Conservation (phyloP, 306 rosid species). For the Cicer judaicum region DNA sequence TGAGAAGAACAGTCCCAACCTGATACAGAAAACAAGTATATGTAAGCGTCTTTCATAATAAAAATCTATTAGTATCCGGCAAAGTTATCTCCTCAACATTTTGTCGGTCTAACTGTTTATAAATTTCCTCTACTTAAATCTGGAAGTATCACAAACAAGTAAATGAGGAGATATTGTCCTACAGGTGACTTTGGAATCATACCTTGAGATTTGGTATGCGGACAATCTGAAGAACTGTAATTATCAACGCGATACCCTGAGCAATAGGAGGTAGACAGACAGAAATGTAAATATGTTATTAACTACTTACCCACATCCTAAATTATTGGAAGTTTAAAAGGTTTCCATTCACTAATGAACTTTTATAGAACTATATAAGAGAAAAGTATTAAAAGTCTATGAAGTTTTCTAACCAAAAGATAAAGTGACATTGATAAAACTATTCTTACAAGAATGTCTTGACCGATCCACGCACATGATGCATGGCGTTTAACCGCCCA, state of each 20-base stretch:
- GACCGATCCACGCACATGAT: conserved; percentile 91
- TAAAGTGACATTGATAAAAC: conserved; percentile 30
- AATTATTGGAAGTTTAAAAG: conserved; percentile 12
- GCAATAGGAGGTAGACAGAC: neutral
- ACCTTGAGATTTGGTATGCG: conserved; percentile 99
- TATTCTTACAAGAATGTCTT: conserved; percentile 91
- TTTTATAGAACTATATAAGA: conserved; percentile 1
- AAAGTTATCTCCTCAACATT: conserved; percentile 26
- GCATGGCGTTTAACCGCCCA: conserved; percentile 77
- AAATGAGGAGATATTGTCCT: conserved; percentile 16
- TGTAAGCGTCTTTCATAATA: conserved; percentile 1
- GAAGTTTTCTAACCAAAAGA: conserved; percentile 24
- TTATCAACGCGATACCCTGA: conserved; percentile 73
- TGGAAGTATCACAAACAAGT: conserved; percentile 6
- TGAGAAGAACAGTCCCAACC: conserved; percentile 99
- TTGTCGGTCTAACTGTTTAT: conserved; percentile 6
- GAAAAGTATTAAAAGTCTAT: neutral
- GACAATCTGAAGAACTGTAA: conserved; percentile 97
- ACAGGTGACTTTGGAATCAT: conserved; percentile 19
- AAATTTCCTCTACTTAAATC: conserved; percentile 22
- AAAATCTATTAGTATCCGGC: conserved; percentile 14
- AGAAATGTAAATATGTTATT: conserved; percentile 17
- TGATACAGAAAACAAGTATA: conserved; percentile 45
- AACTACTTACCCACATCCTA: conserved; percentile 20
- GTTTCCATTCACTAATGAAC: conserved; percentile 1